Percentiles rank a stretch among this genome's conserved stretches.
Evolutionary conservation across 2,329 filamentous ascomycete species (phyloP).

Genomic region (Alternaria sp.): DNA sequence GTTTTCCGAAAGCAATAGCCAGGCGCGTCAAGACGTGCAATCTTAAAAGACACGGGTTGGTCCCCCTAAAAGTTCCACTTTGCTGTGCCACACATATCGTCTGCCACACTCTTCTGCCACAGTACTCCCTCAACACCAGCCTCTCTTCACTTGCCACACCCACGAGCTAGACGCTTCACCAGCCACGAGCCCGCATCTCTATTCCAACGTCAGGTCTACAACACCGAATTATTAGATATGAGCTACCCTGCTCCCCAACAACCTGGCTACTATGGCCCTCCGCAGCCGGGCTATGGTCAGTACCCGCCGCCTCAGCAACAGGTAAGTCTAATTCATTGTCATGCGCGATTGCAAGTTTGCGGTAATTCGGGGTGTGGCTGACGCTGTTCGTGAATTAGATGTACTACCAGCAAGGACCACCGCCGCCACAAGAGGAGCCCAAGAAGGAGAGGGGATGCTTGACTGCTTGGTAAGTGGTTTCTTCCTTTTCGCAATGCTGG

Average conservation of each 20-base stretch:
- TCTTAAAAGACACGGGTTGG: slow-evolving; percentile 5
- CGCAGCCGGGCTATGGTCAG: slow-evolving; percentile 30
- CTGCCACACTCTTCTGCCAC: slow-evolving; percentile 16
- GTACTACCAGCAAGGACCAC: slow-evolving; percentile 40
- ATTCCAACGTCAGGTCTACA: slow-evolving; percentile 17
- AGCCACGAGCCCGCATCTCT: slow-evolving; percentile 17
- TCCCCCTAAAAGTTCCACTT: neutral
- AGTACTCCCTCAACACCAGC: neutral
- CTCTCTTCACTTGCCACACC: slow-evolving; percentile 10
- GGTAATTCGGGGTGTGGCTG: neutral
- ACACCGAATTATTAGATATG: slow-evolving; percentile 5
- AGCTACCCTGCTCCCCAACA: slow-evolving; percentile 24
- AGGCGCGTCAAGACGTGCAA: neutral
- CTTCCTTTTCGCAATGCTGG: neutral
- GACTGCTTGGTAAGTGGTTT: slow-evolving; percentile 36
- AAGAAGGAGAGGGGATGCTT: slow-evolving; percentile 45
- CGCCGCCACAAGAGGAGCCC: slow-evolving; percentile 28
- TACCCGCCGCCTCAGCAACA: slow-evolving; percentile 41
- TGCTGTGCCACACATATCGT: slow-evolving; percentile 10
- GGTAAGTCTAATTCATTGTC: slow-evolving; percentile 15
- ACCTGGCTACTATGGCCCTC: slow-evolving; percentile 34
- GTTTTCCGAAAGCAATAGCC: slow-evolving; percentile 4
- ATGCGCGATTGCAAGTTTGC: neutral
- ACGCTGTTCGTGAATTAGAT: slow-evolving; percentile 24
- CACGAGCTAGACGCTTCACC: slow-evolving; percentile 9